Evolutionary conservation across 768 basidiomycete species (phyloP), one percentile per base, ranked within the genome.

Genomic region (Podaxis carcinomalis): DNA sequence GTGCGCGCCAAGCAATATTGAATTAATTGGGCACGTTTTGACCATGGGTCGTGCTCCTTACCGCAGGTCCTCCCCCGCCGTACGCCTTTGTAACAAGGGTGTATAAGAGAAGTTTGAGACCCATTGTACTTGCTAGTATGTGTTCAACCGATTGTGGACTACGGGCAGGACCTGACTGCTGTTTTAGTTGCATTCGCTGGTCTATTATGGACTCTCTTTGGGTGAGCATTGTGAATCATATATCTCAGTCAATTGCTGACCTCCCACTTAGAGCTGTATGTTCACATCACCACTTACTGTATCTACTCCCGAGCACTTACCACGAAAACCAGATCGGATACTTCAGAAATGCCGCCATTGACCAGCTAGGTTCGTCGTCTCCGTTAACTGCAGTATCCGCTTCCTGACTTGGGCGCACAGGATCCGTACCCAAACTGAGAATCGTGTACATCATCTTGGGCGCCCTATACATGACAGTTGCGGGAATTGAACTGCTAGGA

Each of bases 391-490:
- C 7, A 37, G 16, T 5, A 19, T 4, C 21, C 19, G n/a, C 10
- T 23, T 7, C n/a, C 16, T 19, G 1, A 51, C 57, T 19, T 1
- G 25, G 19, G 28, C 35, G 27, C n/a, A 6, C 66, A 76, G 74
- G 82, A 72, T 74, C 74, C 25, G 73, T 72, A 13, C 68, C 73
- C 23, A 78, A 75, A 68, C 74, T 91, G 2, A 82, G 78, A 0
- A 77, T 78, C 1, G 75, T 89, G 58, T 80, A 83, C 6, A 78
- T 90, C 37, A 79, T 82, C 1, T 75, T 91, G 56, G 90, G 89
- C 2, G 74, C 78, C 5, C 51, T 89, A 44, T 89, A 84, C 69
- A 77, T 82, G 56, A 72, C 69, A 0, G 74, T 82, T 6, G 76
- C 78, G 25, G 75, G 67, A 1, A 83, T 90, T 46, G 83, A 86